Percentiles rank a stretch among this genome's conserved stretches.
Conservation (phyloP, 345 rosid species). For the Aquilaria sinensis region DNA sequence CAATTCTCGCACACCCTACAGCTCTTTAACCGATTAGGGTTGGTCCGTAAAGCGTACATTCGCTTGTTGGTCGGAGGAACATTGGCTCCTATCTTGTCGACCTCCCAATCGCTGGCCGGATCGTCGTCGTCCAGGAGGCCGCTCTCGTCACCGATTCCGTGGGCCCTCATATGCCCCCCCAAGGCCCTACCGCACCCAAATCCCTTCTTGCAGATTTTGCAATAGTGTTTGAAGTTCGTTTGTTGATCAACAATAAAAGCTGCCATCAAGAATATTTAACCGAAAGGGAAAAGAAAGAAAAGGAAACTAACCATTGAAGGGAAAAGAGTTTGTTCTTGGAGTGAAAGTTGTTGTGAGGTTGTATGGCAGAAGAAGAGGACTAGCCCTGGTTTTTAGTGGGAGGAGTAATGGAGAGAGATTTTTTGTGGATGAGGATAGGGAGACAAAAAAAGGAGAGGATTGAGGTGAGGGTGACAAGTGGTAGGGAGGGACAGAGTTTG, state of each 20-base stretch:
- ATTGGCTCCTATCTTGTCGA: slow-evolving; percentile 22
- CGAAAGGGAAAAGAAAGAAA: not conserved
- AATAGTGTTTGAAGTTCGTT: slow-evolving; percentile 40
- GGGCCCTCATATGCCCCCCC: slow-evolving; percentile 83
- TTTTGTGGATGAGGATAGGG: slow-evolving; percentile 20
- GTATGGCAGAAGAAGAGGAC: slow-evolving; percentile 30
- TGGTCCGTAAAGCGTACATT: slow-evolving; percentile 62
- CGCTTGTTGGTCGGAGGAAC: slow-evolving; percentile 41
- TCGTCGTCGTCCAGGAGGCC: slow-evolving; percentile 46
- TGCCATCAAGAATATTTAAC: slow-evolving; percentile 27
- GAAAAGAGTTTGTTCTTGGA: slow-evolving; percentile 33
- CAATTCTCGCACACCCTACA: slow-evolving; percentile 67
- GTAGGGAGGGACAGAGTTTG: slow-evolving; percentile 26
- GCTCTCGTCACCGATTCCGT: slow-evolving; percentile 62
- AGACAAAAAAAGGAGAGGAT: slow-evolving; percentile 9
- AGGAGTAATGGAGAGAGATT: slow-evolving; percentile 30
- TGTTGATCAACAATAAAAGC: slow-evolving; percentile 46
- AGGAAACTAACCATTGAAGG: not conserved
- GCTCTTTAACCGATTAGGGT: slow-evolving; percentile 56
- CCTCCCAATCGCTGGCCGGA: slow-evolving; percentile 53
- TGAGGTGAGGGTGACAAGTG: slow-evolving; percentile 45
- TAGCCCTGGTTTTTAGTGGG: slow-evolving; percentile 54
- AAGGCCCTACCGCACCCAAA: slow-evolving; percentile 65
- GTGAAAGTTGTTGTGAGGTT: slow-evolving; percentile 40
- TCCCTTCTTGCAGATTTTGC: slow-evolving; percentile 73